Evolutionary conservation across 1,284 basidiomycete species (phyloP).

Genomic region (Gomphus sp.): DNA sequence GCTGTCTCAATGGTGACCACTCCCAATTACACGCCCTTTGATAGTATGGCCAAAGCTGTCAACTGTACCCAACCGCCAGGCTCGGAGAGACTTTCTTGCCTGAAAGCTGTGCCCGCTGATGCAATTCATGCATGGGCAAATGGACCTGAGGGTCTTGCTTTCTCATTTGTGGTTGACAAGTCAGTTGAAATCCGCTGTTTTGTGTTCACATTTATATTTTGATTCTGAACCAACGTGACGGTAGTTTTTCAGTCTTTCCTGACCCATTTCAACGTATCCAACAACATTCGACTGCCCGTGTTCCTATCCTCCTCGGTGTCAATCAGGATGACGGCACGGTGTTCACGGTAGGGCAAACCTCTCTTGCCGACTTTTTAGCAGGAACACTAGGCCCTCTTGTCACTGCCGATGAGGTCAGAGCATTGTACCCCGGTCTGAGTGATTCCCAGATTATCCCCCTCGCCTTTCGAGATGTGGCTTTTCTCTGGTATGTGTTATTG

Average conservation of each 20-base stretch:
- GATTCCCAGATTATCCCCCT: slow-evolving; percentile 2
- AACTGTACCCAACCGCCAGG: slow-evolving; percentile 5
- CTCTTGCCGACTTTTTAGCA: background rate
- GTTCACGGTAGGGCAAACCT: slow-evolving; percentile 2
- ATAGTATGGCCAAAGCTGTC: slow-evolving; percentile 4
- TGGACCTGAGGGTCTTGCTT: slow-evolving; percentile 3
- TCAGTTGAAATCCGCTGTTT: background rate
- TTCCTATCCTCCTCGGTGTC: slow-evolving; percentile 14
- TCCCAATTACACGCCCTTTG: slow-evolving; percentile 4
- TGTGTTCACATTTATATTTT: background rate
- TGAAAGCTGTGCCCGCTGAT: slow-evolving; percentile 7
- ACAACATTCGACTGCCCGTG: slow-evolving; percentile 5
- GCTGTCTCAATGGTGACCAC: background rate
- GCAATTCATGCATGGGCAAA: slow-evolving; percentile 5
- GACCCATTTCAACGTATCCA: too few species aligned
- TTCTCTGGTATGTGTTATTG: slow-evolving; percentile 5
- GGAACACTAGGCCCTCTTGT: background rate
- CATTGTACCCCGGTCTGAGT: slow-evolving; percentile 3
- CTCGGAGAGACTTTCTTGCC: slow-evolving; percentile 1
- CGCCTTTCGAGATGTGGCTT: slow-evolving; percentile 2
- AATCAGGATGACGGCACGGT: slow-evolving; percentile 13
- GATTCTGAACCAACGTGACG: background rate
- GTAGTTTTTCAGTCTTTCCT: slow-evolving; percentile 12
- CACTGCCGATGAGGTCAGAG: slow-evolving; percentile 4
- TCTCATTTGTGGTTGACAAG: slow-evolving; percentile 1